Percentiles rank a stretch among this genome's conserved stretches.
phyloP scores from a whole-genome alignment of 257 asterid species.

The Salvia rosmarinus region DNA sequence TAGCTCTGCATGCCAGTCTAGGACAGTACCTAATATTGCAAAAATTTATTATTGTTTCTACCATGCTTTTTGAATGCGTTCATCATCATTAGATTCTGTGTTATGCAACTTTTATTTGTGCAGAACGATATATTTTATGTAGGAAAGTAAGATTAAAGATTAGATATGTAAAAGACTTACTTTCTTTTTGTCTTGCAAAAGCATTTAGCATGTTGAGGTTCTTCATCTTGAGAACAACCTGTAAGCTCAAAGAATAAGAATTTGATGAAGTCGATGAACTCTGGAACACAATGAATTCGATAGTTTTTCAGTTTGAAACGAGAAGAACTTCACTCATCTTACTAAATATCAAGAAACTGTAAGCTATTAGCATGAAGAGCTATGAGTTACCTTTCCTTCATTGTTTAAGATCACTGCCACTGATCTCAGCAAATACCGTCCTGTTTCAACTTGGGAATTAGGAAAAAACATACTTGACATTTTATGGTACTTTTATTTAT shows the following conservation, averaged over 20 bases:
- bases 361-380: conserved; percentile 23
- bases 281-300: background rate
- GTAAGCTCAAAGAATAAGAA: conserved; percentile 30
- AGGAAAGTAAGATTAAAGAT: conserved; percentile 3
- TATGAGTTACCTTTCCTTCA: conserved; percentile 63
- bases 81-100: background rate
- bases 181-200: conserved; percentile 66
- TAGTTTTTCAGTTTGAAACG: background rate
- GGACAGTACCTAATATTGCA: conserved; percentile 49
- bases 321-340: background rate
- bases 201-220: conserved; percentile 64
- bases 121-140: background rate
- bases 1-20: conserved; percentile 65
- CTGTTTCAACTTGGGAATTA: conserved; percentile 46
- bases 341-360: background rate
- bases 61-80: background rate
- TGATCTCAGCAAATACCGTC: conserved; percentile 56
- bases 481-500: background rate
- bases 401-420: conserved; percentile 61
- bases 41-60: background rate
- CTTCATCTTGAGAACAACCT: conserved; percentile 78
- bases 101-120: background rate
- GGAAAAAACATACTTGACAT: background rate
- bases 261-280: conserved; percentile 4
- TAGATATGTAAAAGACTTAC: conserved; percentile 47